These are phyloP conservation scores for Eimeria maxima DNA, from an alignment of 169 alveolate genomes.

Conservation along the genomic window DNA sequence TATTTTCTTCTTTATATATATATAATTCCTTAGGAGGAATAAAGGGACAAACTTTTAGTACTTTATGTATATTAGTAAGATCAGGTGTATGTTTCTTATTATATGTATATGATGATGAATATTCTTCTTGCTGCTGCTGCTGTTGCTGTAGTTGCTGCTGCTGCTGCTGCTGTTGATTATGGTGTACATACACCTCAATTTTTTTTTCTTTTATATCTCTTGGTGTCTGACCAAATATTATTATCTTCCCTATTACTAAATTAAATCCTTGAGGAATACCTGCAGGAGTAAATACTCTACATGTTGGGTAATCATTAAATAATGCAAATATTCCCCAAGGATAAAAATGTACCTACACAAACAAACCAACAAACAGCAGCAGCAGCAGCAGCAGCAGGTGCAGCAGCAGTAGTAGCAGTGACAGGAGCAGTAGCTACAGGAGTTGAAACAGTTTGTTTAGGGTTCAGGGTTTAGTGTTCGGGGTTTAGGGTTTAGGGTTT, in stretches of 20 bases:
- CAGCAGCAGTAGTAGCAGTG: slow-evolving; percentile 13
- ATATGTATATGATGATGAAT: neutral
- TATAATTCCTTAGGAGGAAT: neutral
- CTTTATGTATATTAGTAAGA: neutral
- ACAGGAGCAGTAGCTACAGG: neutral
- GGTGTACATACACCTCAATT: slow-evolving; percentile 44
- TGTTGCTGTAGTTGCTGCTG: too few species aligned
- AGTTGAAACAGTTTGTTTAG: neutral
- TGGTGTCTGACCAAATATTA: slow-evolving; percentile 48
- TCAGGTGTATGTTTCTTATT: neutral
- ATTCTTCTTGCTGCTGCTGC: too few species aligned
- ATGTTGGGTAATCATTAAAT: slow-evolving; percentile 4
- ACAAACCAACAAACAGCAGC: too few species aligned
- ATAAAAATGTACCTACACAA: slow-evolving; percentile 36
- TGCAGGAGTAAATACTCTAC: neutral
- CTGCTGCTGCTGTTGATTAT: neutral
- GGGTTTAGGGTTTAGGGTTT: neutral
- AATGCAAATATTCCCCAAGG: slow-evolving; percentile 57
- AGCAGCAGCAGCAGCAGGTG: slow-evolving; percentile 3
- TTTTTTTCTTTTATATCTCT: slow-evolving; percentile 13
- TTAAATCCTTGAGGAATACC: slow-evolving; percentile 5
- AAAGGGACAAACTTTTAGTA: slow-evolving; percentile 31
- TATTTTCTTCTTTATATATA: neutral
- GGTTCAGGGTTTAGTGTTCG: neutral
- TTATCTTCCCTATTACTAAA: slow-evolving; percentile 42